Base-by-base conservation (phyloP, 1,139 yeast genomes). In the Kurtzmaniella quercitrusa region DNA sequence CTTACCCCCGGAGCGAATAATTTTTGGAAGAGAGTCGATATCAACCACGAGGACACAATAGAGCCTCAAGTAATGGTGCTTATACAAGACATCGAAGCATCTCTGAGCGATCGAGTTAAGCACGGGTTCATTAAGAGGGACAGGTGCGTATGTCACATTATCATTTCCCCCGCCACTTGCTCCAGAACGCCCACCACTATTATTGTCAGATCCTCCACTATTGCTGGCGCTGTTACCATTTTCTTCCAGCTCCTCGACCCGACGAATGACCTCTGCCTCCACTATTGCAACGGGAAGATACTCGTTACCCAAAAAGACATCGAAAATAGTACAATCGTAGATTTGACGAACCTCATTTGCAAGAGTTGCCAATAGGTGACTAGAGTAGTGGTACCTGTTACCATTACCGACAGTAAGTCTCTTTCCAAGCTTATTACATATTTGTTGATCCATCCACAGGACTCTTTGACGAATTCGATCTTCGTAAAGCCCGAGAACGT, bases 261-360 rank as follows among this genome's bases (percentile, higher is more conserved):
- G 56, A 50, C 74, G 61, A 1, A 91, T 88, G 16, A 85, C 74
- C 14, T 88, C 82, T 2, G 96, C 85, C 60, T 94, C 99, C 32
- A 94, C 80, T 2, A 93, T 81, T 6, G 93, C 86, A 5, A 89
- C 89, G 0, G 96, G 89, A 22, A 91, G 69, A 57, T 88, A 87
- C 57, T 88, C 96, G 44, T 84, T 85, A 40, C 91, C 93, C 43
- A 88, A 82, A 50, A 80, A 80, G 8, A 91, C 78, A 59, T 94
- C 98, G 62, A 93, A 94, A 17, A 94, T 88, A 1, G 96, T 84
- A 51, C 96, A 88, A 54, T 94, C 98, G 48, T 84, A 84, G 1
- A 91, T 84, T 42, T 86, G 83, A 28, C 89, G 79, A 5, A 94
- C 89, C 38, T 84, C 85, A 48, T 89, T 73, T 21, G 93, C 95